phyloP scores from a whole-genome alignment of 169 alveolate species.

The Plasmodium fragile region DNA sequence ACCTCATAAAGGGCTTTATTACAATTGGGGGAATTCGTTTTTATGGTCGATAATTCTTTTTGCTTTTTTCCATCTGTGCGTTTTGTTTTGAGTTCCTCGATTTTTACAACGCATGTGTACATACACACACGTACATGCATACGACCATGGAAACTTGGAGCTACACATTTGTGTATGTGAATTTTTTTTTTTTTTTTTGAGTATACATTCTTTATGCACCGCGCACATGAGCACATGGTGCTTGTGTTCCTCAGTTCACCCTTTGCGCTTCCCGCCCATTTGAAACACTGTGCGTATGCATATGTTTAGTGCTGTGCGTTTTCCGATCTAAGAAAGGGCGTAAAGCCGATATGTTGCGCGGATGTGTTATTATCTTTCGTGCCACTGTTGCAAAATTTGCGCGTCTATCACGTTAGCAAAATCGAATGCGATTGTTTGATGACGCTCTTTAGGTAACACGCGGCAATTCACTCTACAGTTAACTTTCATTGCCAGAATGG shows the following conservation, averaged over 20 bases:
- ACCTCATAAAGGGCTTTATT: neutral
- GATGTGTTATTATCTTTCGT: neutral
- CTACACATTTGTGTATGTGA: neutral
- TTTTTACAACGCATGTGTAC: neutral
- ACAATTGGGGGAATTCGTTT: neutral
- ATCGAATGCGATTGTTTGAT: neutral
- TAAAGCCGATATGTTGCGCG: neutral
- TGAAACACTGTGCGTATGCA: neutral
- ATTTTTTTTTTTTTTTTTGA: neutral
- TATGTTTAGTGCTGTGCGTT: neutral
- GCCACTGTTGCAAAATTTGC: neutral
- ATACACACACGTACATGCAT: neutral
- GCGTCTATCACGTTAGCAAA: neutral
- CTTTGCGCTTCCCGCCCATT: neutral
- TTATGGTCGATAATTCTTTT: neutral
- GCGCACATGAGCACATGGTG: neutral
- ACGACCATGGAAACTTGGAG: neutral
- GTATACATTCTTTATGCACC: neutral
- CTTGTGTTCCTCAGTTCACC: neutral
- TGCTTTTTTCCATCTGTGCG: neutral
- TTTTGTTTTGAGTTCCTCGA: neutral
- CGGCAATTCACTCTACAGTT: neutral
- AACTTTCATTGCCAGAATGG: neutral
- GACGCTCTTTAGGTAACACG: neutral
- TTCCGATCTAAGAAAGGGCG: neutral